Percentiles rank a stretch among this genome's conserved stretches.
Evolutionary conservation across 352 stramenopile species (phyloP).

Genomic region (Pythium oligandrum): DNA sequence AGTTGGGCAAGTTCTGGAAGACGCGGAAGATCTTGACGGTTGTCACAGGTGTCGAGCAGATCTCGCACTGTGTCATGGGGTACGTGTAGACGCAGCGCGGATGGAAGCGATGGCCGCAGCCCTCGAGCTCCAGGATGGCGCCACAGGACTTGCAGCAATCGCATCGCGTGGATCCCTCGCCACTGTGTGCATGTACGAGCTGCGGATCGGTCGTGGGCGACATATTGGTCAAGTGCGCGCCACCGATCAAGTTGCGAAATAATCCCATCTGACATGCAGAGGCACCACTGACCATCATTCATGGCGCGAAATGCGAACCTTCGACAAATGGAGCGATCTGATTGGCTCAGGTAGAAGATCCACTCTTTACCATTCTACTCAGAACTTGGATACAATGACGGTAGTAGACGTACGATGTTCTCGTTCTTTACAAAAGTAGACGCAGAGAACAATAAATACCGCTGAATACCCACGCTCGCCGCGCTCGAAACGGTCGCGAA

Average conservation of each 20-base stretch:
- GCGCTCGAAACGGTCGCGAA: too few species aligned
- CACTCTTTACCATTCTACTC: too few species aligned
- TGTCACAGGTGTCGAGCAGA: constrained; percentile 40
- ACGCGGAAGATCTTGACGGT: constrained; percentile 48
- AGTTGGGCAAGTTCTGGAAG: constrained; percentile 33
- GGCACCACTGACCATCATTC: constrained; percentile 24
- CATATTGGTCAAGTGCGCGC: neutral
- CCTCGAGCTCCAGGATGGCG: constrained; percentile 57
- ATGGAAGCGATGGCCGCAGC: constrained; percentile 76
- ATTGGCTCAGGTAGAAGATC: constrained; percentile 16
- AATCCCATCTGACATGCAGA: constrained; percentile 3
- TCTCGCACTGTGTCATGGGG: constrained; percentile 56
- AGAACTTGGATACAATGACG: too few species aligned
- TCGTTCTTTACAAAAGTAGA: too few species aligned
- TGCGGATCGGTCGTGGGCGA: constrained; percentile 6
- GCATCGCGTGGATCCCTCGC: constrained; percentile 55
- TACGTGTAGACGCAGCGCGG: constrained; percentile 70
- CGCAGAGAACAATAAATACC: too few species aligned
- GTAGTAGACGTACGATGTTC: too few species aligned
- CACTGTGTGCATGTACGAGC: neutral
- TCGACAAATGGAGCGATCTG: constrained; percentile 15
- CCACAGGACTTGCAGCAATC: constrained; percentile 69
- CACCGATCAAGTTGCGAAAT: constrained; percentile 27
- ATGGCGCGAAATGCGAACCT: constrained; percentile 15
- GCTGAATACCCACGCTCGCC: too few species aligned